Conservation (phyloP, 2,329 filamentous ascomycete genomes). For the Fusarium poae region DNA sequence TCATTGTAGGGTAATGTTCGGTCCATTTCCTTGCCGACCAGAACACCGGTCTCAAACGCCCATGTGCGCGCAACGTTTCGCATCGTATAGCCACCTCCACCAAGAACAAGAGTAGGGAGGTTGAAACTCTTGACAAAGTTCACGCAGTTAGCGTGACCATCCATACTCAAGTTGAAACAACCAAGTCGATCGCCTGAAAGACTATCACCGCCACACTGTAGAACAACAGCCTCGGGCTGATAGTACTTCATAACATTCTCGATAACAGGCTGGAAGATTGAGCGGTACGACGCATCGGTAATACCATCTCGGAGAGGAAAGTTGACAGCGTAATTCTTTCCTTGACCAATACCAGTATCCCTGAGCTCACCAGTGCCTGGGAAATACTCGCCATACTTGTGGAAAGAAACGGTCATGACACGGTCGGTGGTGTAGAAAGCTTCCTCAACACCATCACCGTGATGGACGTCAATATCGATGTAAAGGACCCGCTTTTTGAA, state of each 20-base stretch:
- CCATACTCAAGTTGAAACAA: constrained; percentile 98
- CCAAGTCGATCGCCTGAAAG: constrained; percentile 93
- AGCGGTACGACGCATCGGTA: constrained; percentile 88
- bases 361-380: constrained; percentile 90
- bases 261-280: constrained; percentile 92
- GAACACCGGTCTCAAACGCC: constrained; percentile 94
- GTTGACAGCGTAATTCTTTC: constrained; percentile 91
- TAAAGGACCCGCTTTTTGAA: constrained; percentile 96
- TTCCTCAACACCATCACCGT: constrained; percentile 92
- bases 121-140: constrained; percentile 89
- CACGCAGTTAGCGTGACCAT: constrained; percentile 94
- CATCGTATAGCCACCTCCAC: constrained; percentile 96
- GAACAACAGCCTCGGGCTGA: constrained; percentile 89
- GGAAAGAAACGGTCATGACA: constrained; percentile 92
- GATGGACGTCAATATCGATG: constrained; percentile 95
- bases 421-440: constrained; percentile 93
- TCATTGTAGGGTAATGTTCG: constrained; percentile 93
- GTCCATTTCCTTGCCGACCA: constrained; percentile 86
- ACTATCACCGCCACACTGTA: constrained; percentile 96
- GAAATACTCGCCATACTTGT: constrained; percentile 98
- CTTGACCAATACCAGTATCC: constrained; percentile 87
- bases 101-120: constrained; percentile 89
- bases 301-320: constrained; percentile 93
- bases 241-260: constrained; percentile 88
- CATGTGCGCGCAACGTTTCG: constrained; percentile 96